Conservation (phyloP, 2,329 filamentous ascomycete species). For the Penicillium sp. region DNA sequence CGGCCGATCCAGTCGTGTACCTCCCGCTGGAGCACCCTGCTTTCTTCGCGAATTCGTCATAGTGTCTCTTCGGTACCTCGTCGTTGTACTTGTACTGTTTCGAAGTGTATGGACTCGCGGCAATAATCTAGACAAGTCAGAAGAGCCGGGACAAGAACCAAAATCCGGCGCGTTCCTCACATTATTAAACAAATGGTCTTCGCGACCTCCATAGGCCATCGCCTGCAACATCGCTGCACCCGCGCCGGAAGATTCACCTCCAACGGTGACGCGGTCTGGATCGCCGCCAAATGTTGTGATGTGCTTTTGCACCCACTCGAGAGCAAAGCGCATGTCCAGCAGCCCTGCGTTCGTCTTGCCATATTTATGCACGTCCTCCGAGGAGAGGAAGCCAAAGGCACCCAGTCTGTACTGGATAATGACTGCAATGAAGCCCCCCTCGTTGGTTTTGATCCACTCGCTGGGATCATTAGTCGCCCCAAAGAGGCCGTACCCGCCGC, state of each 20-base stretch:
- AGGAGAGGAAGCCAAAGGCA: slow-evolving; percentile 36
- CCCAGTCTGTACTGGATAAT: slow-evolving; percentile 49
- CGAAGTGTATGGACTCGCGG: slow-evolving; percentile 53
- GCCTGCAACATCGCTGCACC: slow-evolving; percentile 11
- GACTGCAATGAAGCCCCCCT: slow-evolving; percentile 50
- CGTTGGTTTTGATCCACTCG: slow-evolving; percentile 47
- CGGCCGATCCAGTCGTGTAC: slow-evolving; percentile 5
- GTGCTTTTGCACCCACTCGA: slow-evolving; percentile 12
- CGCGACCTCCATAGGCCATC: slow-evolving; percentile 12
- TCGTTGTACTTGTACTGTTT: slow-evolving; percentile 54
- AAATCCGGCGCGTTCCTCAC: slow-evolving; percentile 23
- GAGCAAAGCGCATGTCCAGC: slow-evolving; percentile 9
- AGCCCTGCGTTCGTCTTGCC: slow-evolving; percentile 7
- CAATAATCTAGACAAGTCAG: slow-evolving; percentile 28
- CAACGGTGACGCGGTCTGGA: slow-evolving; percentile 11
- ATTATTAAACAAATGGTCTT: slow-evolving; percentile 18
- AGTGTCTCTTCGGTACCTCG: slow-evolving; percentile 46
- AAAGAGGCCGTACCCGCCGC: slow-evolving; percentile 39
- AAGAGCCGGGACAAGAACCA: neutral
- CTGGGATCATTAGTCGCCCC: slow-evolving; percentile 40
- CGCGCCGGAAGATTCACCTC: slow-evolving; percentile 12
- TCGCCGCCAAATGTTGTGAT: slow-evolving; percentile 12
- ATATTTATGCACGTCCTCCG: slow-evolving; percentile 49
- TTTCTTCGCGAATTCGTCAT: slow-evolving; percentile 45
- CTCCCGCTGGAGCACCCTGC: slow-evolving; percentile 39